Base-by-base conservation (phyloP, 352 stramenopile genomes). In the Aphanomyces cochlioides region DNA sequence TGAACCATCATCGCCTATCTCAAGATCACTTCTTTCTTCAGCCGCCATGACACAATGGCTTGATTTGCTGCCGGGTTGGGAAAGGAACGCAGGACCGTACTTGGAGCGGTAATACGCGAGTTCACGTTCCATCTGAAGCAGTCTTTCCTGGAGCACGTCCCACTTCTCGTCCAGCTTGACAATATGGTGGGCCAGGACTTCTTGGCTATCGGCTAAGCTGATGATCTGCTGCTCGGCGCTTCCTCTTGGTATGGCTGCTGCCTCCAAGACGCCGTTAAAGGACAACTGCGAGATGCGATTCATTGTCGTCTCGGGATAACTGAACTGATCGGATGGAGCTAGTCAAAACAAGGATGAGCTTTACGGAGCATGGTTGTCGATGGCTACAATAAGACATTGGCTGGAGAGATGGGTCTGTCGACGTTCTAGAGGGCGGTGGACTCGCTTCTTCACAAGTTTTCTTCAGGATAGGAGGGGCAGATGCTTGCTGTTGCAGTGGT, bases 101-200 rank as follows among this genome's bases (percentile, higher is more conserved):
- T 43, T 60, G 3, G 45, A n/a, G 12, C 43, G 38, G 54, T 70
- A 70, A 12, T 63, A 10, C 17, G 15, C 15, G 10, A 70, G 39
- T 39, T 70, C 47, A 12, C 61, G 43, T 3, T 64, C n/a, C 34
- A 61, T 54, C 3, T 15, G 36, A 6, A 34, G 50, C n/a, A 61
- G 28, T 15, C 56, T 17, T 1, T 36, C 28, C 40, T 64, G 47
- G 3, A 45, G 43, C 5, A 10, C 3, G 2, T 3, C 17, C 21
- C 53, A 70, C 45, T 70, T 70, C 17, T 61, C 10, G 15, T 70
- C 47, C n/a, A 70, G 12, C 17, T 37, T n/a, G 12, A 34, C 10
- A 4, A 70, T 41, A 21, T 70, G 43, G 10, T 17, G 50, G n/a
- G 61, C 45, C 5, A 70, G 38, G 13, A 37, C 47, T 17, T 70